Percentiles rank a stretch among this genome's conserved stretches.
Conservation (phyloP, 805 yeast genomes). For the Candida nemodendra region DNA sequence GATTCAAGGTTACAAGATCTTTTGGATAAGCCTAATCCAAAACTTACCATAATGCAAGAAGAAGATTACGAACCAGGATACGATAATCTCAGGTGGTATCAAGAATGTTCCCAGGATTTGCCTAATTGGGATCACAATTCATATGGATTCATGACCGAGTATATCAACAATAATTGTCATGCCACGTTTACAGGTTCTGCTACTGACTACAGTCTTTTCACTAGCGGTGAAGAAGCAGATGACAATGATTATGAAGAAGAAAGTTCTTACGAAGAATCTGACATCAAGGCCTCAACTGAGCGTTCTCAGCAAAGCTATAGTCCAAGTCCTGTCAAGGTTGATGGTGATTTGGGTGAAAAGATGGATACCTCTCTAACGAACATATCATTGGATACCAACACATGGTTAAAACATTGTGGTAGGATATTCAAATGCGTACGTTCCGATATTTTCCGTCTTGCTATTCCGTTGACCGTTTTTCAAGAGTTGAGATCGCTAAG, state of each 20-base stretch:
- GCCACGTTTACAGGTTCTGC: slow-evolving; percentile 12
- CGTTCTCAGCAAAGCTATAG: slow-evolving; percentile 8
- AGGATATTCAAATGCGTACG: slow-evolving; percentile 67
- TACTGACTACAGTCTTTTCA: slow-evolving; percentile 6
- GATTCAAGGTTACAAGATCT: slow-evolving; percentile 25
- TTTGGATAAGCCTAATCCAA: slow-evolving; percentile 18
- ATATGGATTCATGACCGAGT: slow-evolving; percentile 33
- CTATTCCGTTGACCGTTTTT: slow-evolving; percentile 72
- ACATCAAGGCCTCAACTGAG: slow-evolving; percentile 10
- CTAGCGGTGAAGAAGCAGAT: slow-evolving; percentile 21
- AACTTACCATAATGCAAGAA: slow-evolving; percentile 6
- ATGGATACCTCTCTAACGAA: slow-evolving; percentile 58
- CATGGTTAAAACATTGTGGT: slow-evolving; percentile 82
- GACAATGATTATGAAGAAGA: slow-evolving; percentile 19
- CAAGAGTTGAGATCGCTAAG: slow-evolving; percentile 73
- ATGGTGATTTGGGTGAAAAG: slow-evolving; percentile 54
- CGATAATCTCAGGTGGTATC: slow-evolving; percentile 18
- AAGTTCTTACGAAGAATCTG: slow-evolving; percentile 17
- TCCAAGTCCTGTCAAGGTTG: slow-evolving; percentile 16
- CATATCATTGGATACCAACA: slow-evolving; percentile 71
- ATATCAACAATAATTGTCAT: slow-evolving; percentile 26
- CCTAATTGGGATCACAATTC: slow-evolving; percentile 33
- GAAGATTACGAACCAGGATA: not conserved
- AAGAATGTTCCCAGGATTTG: slow-evolving; percentile 17
- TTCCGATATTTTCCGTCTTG: slow-evolving; percentile 54